Percentiles rank a stretch among this genome's conserved stretches.
These are phyloP conservation scores for Aegilops speltoides DNA, from an alignment of 176 grass and related monocot genomes.

Conservation along the genomic window DNA sequence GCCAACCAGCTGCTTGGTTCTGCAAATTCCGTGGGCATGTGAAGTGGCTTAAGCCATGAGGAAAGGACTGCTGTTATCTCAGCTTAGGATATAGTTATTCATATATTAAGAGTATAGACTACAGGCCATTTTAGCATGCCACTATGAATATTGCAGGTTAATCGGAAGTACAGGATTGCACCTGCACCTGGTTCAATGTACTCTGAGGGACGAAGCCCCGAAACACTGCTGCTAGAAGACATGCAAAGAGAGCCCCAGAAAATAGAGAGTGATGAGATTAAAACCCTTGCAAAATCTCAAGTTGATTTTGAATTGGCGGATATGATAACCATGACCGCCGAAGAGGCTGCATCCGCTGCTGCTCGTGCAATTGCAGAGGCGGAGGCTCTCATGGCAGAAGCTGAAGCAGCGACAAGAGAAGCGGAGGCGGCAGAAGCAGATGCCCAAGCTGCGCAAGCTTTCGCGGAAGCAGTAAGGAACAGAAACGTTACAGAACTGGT, in stretches of 20 bases:
- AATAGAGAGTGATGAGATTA: constrained; percentile 25
- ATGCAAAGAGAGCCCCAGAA: constrained; percentile 34
- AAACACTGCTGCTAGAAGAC: constrained; percentile 40
- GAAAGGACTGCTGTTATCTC: constrained; percentile 13
- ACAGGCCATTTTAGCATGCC: constrained; percentile 3
- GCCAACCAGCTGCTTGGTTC: constrained; percentile 12
- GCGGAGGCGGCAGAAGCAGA: constrained; percentile 68
- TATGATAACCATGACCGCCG: constrained; percentile 50
- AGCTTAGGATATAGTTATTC: constrained; percentile 21
- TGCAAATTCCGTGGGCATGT: constrained; percentile 14
- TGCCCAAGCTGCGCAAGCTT: constrained; percentile 72
- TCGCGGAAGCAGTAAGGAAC: constrained; percentile 61
- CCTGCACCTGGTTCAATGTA: constrained; percentile 52
- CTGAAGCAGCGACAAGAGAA: constrained; percentile 66
- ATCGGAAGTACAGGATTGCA: constrained; percentile 71
- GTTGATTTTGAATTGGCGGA: constrained; percentile 50
- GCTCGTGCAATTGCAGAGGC: constrained; percentile 77
- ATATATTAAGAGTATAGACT: background rate
- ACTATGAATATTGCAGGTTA: constrained; percentile 49
- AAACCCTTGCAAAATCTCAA: constrained; percentile 39
- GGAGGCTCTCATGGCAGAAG: constrained; percentile 59
- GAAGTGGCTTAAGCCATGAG: constrained; percentile 14
- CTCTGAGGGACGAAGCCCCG: constrained; percentile 45
- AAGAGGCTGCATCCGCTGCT: constrained; percentile 60
- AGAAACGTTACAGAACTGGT: constrained; percentile 57